Percentiles rank a stretch among this genome's conserved stretches.
These are phyloP conservation scores for Fusarium sp. DNA, from an alignment of 2,329 filamentous ascomycete genomes.

Conservation along the genomic window DNA sequence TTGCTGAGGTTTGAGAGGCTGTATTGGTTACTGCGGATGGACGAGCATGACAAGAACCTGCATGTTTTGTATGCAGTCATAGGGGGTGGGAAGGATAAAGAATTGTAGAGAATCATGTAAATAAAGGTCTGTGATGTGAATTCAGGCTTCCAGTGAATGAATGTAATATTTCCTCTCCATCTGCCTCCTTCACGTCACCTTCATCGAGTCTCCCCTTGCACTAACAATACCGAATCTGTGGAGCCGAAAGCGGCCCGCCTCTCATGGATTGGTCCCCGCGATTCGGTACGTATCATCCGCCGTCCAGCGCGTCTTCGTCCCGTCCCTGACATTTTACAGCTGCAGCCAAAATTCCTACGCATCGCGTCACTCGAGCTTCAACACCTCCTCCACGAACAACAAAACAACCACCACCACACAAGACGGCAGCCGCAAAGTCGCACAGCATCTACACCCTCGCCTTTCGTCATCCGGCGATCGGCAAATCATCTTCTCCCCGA, in stretches of 20 bases:
- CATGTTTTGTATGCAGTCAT: slow-evolving; percentile 1
- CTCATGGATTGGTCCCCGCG: slow-evolving; percentile 30
- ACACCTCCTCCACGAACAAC: neutral
- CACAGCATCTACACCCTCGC: neutral
- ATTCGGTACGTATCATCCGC: slow-evolving; percentile 24
- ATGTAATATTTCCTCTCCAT: neutral
- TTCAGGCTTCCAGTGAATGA: neutral
- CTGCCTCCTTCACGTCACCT: neutral
- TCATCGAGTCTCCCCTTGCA: neutral
- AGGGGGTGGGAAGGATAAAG: neutral
- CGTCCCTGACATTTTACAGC: slow-evolving; percentile 9
- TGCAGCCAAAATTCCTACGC: slow-evolving; percentile 6
- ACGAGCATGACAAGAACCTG: slow-evolving; percentile 2
- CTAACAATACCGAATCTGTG: slow-evolving; percentile 22
- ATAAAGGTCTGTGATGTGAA: neutral
- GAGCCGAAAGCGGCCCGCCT: slow-evolving; percentile 38
- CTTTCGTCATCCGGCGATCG: slow-evolving; percentile 14
- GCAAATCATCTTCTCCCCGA: neutral
- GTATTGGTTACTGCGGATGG: neutral
- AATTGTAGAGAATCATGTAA: neutral
- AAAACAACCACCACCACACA: neutral
- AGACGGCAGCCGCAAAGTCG: neutral
- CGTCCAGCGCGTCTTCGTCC: neutral
- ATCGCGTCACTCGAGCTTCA: slow-evolving; percentile 16
- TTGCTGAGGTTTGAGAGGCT: neutral